These are phyloP conservation scores for Colletotrichum camelliae DNA, from an alignment of 2,329 filamentous ascomycete species.

Conservation along the genomic window DNA sequence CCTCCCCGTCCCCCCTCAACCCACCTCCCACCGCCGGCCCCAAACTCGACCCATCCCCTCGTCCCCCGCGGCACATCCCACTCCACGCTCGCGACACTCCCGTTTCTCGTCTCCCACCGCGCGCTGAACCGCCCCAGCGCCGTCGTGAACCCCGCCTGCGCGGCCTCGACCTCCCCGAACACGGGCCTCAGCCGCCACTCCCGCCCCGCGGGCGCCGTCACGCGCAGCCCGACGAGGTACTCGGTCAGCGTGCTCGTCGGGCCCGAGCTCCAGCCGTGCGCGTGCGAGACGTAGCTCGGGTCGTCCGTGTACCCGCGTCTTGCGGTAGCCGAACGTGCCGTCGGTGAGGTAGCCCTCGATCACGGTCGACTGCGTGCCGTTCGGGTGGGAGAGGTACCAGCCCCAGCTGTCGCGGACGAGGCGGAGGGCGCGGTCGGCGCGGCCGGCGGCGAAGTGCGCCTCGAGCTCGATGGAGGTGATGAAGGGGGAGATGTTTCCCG, in stretches of 20 bases:
- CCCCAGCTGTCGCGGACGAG: constrained; percentile 64
- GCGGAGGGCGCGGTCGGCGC: constrained; percentile 55
- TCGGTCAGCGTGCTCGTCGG: constrained; percentile 51
- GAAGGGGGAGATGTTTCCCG: constrained; percentile 63
- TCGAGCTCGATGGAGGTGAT: constrained; percentile 64
- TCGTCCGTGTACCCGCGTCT: constrained; percentile 53
- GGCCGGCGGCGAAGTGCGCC: constrained; percentile 55
- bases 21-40: not conserved
- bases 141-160: constrained; percentile 21
- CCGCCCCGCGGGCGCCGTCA: constrained; percentile 9
- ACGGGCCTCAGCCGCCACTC: constrained; percentile 18
- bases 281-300: constrained; percentile 50
- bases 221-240: constrained; percentile 44
- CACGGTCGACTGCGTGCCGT: constrained; percentile 63
- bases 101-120: not conserved
- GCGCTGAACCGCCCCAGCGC: constrained; percentile 15
- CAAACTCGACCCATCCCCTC: constrained; percentile 16
- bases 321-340: constrained; percentile 63
- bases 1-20: constrained; percentile 11
- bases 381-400: constrained; percentile 62
- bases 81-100: constrained; percentile 5
- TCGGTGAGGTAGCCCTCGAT: constrained; percentile 64
- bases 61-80: constrained; percentile 18
- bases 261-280: constrained; percentile 55
- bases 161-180: constrained; percentile 9